Evolutionary conservation across 148 eudicot genomes (phyloP).

Genomic region (Euryodendron excelsum): DNA sequence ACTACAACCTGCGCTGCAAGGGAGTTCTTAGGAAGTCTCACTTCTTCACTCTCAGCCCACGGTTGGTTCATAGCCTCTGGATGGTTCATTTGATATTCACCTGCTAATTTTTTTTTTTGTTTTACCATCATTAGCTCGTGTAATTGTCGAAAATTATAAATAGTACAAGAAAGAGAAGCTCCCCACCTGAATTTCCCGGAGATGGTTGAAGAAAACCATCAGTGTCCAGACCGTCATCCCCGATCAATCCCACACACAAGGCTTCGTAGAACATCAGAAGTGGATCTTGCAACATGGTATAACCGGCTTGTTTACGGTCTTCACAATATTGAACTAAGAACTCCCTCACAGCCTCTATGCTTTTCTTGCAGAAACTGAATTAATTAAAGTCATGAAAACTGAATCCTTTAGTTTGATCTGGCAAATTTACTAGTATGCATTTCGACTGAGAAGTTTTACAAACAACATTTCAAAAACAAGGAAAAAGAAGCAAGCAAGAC

Average conservation of each 20-base stretch:
- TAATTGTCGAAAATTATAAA: too few species aligned
- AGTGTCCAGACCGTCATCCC: conserved; percentile 2
- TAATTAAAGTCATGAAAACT: too few species aligned
- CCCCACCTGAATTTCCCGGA: conserved; percentile 18
- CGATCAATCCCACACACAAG: conserved; percentile 37
- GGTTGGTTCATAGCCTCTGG: conserved; percentile 4
- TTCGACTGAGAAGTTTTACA: background rate
- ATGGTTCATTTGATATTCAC: conserved; percentile 5
- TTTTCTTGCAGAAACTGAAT: conserved; percentile 31
- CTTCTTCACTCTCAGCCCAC: background rate
- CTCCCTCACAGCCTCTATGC: conserved; percentile 29
- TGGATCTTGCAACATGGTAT: conserved; percentile 41
- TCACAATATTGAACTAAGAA: conserved; percentile 40
- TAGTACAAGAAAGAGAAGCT: background rate
- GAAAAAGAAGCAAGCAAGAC: background rate
- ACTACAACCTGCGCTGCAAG: conserved; percentile 40
- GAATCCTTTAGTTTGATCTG: background rate
- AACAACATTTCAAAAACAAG: background rate
- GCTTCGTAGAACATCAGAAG: conserved; percentile 53
- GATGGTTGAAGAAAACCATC: conserved; percentile 20
- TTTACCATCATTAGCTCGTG: too few species aligned
- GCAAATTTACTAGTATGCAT: background rate
- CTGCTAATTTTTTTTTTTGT: too few species aligned
- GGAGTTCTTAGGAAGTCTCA: conserved; percentile 10
- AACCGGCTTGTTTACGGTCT: conserved; percentile 40